Base-by-base conservation (phyloP, 108 stramenopile genomes). In the Skeletonema potamos region DNA sequence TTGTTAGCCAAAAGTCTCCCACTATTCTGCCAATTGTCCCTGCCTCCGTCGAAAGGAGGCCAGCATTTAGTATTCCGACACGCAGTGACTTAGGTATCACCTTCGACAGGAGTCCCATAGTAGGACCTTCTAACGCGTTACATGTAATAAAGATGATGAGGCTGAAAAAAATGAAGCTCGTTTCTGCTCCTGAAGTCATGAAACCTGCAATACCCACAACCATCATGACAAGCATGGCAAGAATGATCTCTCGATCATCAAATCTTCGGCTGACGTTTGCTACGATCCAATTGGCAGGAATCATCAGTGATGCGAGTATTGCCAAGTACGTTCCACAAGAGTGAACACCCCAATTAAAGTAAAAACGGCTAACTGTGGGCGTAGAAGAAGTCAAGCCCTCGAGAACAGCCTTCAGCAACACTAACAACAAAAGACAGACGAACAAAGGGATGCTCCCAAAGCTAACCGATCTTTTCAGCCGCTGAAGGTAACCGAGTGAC, bases 21-120 rank as follows among this genome's bases (percentile, higher is more conserved):
- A 87, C 58, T 11, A 84, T 90, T 62, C 96, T 76, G 11, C 95
- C 96, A 13, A 89, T 57, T 9, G 95, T 95, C 20, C 96, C 96
- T 0, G 94, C 88, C 76, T 97, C 95, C 27, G 96, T 97, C 37
- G 95, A 90, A 30, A 97, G 70, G 29, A 96, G 83, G 3, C 96
- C 96, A 63, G 85, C 82, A 76, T 97, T 97, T 68, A 95, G 88
- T 11, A 86, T 90, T 32, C 96, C 96, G 51, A 64, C 77, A 26
- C 92, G 92, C 72, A 96, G 82, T 20, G 72, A 63, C 6, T 82
- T 84, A 0, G 92, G 87, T 30, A 97, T 90, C 0, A 91, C 82
- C 70, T 96, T 96, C n/a, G 84, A 84, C 24, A 96, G 68, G 43
- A 93, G 58, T n/a, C 88, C 79, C 95, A 96, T 96, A 54, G 89